Base-by-base conservation (phyloP, 371 early-diverging fungal genomes). In the Apophysomyces trapeziformis region DNA sequence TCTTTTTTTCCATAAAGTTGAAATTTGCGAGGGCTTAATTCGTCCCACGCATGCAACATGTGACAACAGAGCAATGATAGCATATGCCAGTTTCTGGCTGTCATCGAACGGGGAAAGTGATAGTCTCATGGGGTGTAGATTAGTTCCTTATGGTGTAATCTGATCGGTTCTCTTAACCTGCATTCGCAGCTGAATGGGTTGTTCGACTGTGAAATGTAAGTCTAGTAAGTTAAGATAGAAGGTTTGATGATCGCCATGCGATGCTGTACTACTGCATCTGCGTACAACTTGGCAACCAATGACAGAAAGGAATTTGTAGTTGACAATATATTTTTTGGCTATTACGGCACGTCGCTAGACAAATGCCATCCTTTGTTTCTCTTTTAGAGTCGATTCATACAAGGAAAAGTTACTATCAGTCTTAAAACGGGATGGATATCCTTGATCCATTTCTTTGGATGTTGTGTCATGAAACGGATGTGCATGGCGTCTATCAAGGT, bases 211-310 rank as follows among this genome's bases (percentile, higher is more conserved):
- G 21, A 50, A 50, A n/a, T 18, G 0, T 2, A 11, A 5, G 21
- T 7, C 9, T 5, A 18, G 16, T 50, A 50, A 2, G 18, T 18
- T 9, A 50, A 50, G 54, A 50, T 50, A 21, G 8, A 16, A 50
- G 21, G 21, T 50, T 50, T 50, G 21, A 26, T 50, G 54, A 50
- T 50, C 54, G 54, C n/a, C 54, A 50, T 50, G n/a, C 21, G 32
- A 16, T 50, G 54, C 54, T 50, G 54, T 50, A 11, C 54, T 21
- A 50, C 54, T 50, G 54, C 54, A 50, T 50, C 21, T 50, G 54
- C 54, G 54, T 50, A 50, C 54, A 50, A 50, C 32, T 50, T 50
- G 54, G 54, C 54, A 50, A 50, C 54, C 54, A 50, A 50, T 50
- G 47, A 16, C 18, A 47, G 18, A 13, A n/a, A 11, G 1, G 54